A percentile compares a stretch with the other conserved stretches of the same genome.
Conservation (phyloP, 1,284 basidiomycete genomes). For the Marasmius tenuissimus region DNA sequence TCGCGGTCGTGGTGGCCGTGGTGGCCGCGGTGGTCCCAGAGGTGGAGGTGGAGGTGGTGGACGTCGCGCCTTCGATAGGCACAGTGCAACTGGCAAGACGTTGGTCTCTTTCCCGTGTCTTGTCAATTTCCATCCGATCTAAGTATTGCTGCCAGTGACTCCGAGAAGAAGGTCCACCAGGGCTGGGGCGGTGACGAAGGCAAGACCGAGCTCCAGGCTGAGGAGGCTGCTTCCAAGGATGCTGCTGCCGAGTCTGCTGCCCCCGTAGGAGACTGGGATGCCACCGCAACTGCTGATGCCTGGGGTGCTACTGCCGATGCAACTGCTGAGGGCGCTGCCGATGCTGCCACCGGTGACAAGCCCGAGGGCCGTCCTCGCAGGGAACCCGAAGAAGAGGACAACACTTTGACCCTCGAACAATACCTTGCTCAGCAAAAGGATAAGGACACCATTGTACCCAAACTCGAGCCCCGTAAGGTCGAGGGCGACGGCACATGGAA, state of each 20-base stretch:
- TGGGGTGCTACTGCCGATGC: slow-evolving; percentile 40
- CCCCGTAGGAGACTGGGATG: slow-evolving; percentile 39
- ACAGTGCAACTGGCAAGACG: slow-evolving; percentile 82
- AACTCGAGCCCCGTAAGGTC: slow-evolving; percentile 71
- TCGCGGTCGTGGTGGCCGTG: slow-evolving; percentile 44
- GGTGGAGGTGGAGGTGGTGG: slow-evolving; percentile 35
- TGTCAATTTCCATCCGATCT: slow-evolving; percentile 7
- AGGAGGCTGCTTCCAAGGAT: slow-evolving; percentile 64
- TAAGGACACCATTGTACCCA: slow-evolving; percentile 57
- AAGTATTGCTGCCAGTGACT: slow-evolving; percentile 56
- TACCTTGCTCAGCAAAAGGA: slow-evolving; percentile 77
- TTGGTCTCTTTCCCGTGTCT: slow-evolving; percentile 32
- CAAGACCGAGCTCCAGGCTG: slow-evolving; percentile 72
- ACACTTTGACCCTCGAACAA: slow-evolving; percentile 85
- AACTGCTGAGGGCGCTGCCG: slow-evolving; percentile 40
- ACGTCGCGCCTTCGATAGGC: slow-evolving; percentile 77
- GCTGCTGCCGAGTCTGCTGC: slow-evolving; percentile 48
- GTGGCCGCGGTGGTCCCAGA: slow-evolving; percentile 45
- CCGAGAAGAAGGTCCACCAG: slow-evolving; percentile 89
- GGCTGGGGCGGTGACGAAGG: slow-evolving; percentile 92
- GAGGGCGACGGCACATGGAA: slow-evolving; percentile 68
- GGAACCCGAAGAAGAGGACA: slow-evolving; percentile 85
- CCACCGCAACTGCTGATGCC: slow-evolving; percentile 28
- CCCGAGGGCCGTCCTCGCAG: slow-evolving; percentile 44
- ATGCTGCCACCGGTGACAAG: slow-evolving; percentile 35